A percentile compares a stretch with the other conserved stretches of the same genome.
phyloP scores from a whole-genome alignment of 768 basidiomycete species.

The Suillus fuscotomentosus region DNA sequence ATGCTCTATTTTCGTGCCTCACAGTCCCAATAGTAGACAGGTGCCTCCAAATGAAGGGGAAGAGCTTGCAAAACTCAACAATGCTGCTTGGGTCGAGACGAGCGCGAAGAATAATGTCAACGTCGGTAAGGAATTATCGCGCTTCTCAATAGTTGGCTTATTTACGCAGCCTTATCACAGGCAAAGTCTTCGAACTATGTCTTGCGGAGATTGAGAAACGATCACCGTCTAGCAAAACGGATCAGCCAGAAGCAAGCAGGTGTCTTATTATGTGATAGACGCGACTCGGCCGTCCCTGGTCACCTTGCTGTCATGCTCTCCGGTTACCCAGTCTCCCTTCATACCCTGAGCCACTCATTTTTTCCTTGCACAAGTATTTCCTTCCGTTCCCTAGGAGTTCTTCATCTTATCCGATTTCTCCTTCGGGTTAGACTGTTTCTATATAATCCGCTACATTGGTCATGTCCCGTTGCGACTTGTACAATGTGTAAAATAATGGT shows the following conservation, averaged over 20 bases:
- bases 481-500: slow-evolving; percentile 35
- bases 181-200: slow-evolving; percentile 82
- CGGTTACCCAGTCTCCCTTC: slow-evolving; percentile 29
- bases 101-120: slow-evolving; percentile 86
- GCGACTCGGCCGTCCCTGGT: not conserved
- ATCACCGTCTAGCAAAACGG: slow-evolving; percentile 47
- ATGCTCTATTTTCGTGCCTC: slow-evolving; percentile 29
- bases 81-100: slow-evolving; percentile 84
- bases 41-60: slow-evolving; percentile 74
- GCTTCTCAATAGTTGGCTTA: slow-evolving; percentile 3
- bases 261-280: slow-evolving; percentile 56
- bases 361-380: slow-evolving; percentile 26
- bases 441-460: slow-evolving; percentile 26
- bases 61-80: slow-evolving; percentile 66
- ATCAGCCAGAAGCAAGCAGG: slow-evolving; percentile 40
- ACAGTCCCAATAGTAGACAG: slow-evolving; percentile 55
- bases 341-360: slow-evolving; percentile 27
- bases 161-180: slow-evolving; percentile 34
- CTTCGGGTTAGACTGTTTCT: slow-evolving; percentile 28
- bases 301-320: slow-evolving; percentile 21
- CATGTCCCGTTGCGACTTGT: slow-evolving; percentile 22
- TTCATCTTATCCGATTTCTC: slow-evolving; percentile 11
- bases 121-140: slow-evolving; percentile 64
- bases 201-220: slow-evolving; percentile 81
- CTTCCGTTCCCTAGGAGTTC: slow-evolving; percentile 13